Percentiles rank a stretch among this genome's conserved stretches.
Evolutionary conservation across 2,329 filamentous ascomycete species (phyloP).

Genomic region (Aspergillus sp.): DNA sequence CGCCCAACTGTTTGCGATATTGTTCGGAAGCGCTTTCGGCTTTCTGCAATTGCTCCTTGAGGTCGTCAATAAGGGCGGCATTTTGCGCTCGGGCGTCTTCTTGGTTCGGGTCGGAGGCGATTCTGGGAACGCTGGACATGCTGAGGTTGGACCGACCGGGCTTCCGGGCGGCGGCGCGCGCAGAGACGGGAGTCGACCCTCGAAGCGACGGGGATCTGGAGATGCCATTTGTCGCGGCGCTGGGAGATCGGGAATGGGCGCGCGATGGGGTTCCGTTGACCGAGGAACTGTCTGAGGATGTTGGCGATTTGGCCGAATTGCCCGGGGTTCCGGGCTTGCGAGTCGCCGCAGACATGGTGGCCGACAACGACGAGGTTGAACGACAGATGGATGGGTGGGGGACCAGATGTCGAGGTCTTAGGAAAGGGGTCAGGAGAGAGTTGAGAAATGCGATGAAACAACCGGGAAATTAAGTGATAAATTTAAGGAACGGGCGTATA

Average conservation of each 20-base stretch:
- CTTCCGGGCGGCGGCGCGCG: constrained; percentile 67
- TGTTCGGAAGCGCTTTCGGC: constrained; percentile 77
- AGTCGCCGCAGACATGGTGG: constrained; percentile 43
- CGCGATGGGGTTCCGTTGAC: constrained; percentile 37
- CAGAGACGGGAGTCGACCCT: constrained; percentile 59
- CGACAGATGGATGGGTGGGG: constrained; percentile 1
- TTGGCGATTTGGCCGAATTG: constrained; percentile 32
- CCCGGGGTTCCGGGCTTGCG: constrained; percentile 42
- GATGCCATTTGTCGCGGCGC: constrained; percentile 48
- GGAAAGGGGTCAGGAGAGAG: constrained; percentile 11
- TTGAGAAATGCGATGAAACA: constrained; percentile 20
- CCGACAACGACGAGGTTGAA: constrained; percentile 10
- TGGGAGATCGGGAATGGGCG: constrained; percentile 49
- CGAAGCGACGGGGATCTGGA: constrained; percentile 66
- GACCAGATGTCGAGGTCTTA: constrained; percentile 9
- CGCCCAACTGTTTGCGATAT: constrained; percentile 78
- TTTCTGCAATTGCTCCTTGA: constrained; percentile 78
- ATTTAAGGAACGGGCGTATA: constrained; percentile 23
- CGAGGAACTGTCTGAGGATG: constrained; percentile 27
- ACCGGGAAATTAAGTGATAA: constrained; percentile 24
- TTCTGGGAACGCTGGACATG: constrained; percentile 45
- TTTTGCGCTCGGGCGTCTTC: constrained; percentile 78
- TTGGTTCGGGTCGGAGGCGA: constrained; percentile 54
- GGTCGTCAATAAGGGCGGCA: constrained; percentile 74
- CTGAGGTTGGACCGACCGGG: constrained; percentile 46